phyloP scores from a whole-genome alignment of 2,329 filamentous ascomycete species.

The Aspergillus pseudoviridinutans region DNA sequence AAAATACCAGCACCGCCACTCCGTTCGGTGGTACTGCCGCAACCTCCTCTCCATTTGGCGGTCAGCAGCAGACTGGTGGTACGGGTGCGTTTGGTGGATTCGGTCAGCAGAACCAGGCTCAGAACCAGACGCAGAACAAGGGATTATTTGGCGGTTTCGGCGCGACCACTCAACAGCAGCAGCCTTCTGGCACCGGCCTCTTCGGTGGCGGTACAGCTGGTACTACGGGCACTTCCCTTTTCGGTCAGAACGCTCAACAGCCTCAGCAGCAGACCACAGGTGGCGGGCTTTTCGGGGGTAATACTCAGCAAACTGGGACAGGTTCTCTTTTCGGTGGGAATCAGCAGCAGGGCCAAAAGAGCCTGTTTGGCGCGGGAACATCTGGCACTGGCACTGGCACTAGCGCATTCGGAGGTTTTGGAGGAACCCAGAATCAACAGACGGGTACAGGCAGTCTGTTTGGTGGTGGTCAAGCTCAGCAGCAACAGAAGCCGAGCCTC shows the following conservation, averaged over 20 bases:
- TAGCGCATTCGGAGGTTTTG: constrained; percentile 38
- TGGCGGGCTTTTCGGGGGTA: constrained; percentile 42
- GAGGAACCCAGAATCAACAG: constrained; percentile 41
- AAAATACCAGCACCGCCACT: constrained; percentile 34
- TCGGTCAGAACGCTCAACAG: constrained; percentile 38
- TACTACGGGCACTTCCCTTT: constrained; percentile 28
- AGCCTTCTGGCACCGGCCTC: constrained; percentile 40
- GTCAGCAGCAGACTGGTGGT: constrained; percentile 28
- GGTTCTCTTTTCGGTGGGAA: constrained; percentile 33
- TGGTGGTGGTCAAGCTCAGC: constrained; percentile 44
- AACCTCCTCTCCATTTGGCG: constrained; percentile 44
- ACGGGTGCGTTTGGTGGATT: constrained; percentile 44
- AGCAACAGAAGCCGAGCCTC: constrained; percentile 54
- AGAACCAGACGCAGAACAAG: constrained; percentile 39
- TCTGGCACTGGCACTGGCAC: constrained; percentile 23
- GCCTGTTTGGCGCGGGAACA: constrained; percentile 42
- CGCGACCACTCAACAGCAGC: constrained; percentile 40
- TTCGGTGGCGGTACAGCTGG: constrained; percentile 28
- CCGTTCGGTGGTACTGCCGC: constrained; percentile 39
- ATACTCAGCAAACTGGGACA: constrained; percentile 29
- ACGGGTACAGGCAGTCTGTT: constrained; percentile 42
- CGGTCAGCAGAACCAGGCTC: constrained; percentile 34
- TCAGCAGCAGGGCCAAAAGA: constrained; percentile 32
- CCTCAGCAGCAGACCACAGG: constrained; percentile 30
- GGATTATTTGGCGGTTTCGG: constrained; percentile 39